These are phyloP conservation scores for Aureobasidium sp. DNA, from an alignment of 2,329 filamentous ascomycete genomes.

Conservation along the genomic window DNA sequence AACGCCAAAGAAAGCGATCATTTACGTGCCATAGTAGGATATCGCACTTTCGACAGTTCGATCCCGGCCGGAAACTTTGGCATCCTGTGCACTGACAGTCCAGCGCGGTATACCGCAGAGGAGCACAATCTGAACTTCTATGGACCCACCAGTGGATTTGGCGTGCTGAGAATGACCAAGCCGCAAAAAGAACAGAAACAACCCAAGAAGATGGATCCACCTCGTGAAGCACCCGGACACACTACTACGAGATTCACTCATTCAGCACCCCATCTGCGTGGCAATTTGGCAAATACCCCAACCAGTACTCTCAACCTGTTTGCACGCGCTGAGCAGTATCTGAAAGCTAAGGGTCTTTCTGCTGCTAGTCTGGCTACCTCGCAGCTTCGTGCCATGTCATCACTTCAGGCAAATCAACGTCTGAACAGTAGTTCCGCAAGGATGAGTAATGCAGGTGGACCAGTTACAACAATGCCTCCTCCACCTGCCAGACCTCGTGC, in stretches of 20 bases:
- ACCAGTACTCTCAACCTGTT: neutral
- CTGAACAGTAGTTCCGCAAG: neutral
- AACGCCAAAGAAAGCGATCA: neutral
- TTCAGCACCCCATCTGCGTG: neutral
- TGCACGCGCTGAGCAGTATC: neutral
- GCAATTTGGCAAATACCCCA: neutral
- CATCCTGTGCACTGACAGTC: neutral
- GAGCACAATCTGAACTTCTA: neutral
- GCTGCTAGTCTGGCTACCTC: neutral
- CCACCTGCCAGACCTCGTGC: neutral
- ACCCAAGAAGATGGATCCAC: neutral
- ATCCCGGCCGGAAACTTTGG: neutral
- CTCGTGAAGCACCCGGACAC: neutral
- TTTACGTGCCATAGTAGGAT: neutral
- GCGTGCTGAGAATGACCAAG: neutral
- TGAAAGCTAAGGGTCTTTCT: neutral
- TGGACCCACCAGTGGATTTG: slow-evolving; percentile 6
- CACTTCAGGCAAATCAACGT: neutral
- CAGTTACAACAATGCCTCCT: neutral
- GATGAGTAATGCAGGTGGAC: neutral
- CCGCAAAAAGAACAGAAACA: neutral
- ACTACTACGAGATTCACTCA: neutral
- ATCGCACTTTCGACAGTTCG: slow-evolving; percentile 6
- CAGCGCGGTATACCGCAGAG: neutral
- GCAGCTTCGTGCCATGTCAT: neutral